These are phyloP conservation scores for Mortierella alpina DNA, from an alignment of 192 early-diverging fungal genomes.

Conservation along the genomic window DNA sequence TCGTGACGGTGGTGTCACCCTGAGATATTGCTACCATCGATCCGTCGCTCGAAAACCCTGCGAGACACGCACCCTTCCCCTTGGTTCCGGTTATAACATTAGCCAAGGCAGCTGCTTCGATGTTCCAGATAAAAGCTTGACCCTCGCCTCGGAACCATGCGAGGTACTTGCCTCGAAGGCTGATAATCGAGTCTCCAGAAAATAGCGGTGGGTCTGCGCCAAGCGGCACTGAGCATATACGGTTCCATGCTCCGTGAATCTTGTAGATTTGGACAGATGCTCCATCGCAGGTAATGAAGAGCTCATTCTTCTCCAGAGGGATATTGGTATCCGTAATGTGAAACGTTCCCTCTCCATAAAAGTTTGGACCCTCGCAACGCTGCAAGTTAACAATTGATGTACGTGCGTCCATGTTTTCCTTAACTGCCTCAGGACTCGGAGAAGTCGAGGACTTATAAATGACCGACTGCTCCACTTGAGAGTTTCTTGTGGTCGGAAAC, in stretches of 20 bases:
- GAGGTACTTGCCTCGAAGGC: conserved; percentile 8
- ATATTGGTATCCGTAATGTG: conserved; percentile 5
- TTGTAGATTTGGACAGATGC: conserved; percentile 6
- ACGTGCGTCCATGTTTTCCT: too few relatives aligned
- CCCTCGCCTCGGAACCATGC: conserved; percentile 16
- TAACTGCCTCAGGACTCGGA: background rate
- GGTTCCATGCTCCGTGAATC: conserved; percentile 5
- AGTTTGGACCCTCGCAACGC: conserved; percentile 1
- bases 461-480: background rate
- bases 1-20: conserved; percentile 7
- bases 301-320: conserved; percentile 16
- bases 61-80: background rate
- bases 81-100: background rate
- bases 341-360: conserved; percentile 14
- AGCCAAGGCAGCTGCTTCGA: conserved; percentile 11
- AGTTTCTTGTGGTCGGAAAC: conserved; percentile 4
- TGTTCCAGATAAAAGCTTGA: conserved; percentile 18
- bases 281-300: conserved; percentile 16
- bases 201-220: background rate
- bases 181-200: background rate
- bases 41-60: conserved; percentile 6
- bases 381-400: conserved; percentile 1
- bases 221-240: background rate
- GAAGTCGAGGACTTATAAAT: conserved; percentile 1
- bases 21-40: conserved; percentile 7